phyloP scores from a whole-genome alignment of 352 stramenopile genomes.

The Globisporangium solare region DNA sequence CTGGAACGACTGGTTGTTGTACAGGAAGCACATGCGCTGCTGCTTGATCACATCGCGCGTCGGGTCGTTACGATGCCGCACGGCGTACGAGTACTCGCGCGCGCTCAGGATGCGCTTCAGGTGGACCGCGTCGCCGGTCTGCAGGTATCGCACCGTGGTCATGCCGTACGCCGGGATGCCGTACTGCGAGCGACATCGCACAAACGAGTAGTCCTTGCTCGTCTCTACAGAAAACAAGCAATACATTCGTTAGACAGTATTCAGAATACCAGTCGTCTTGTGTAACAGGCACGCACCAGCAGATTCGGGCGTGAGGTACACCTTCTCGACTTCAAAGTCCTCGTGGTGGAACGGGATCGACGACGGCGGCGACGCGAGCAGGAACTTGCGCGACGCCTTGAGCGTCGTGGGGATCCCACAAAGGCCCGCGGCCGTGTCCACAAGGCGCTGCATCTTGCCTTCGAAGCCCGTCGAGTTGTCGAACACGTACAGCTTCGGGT shows the following conservation, averaged over 20 bases:
- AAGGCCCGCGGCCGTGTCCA: constrained; percentile 65
- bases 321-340: constrained; percentile 85
- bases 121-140: constrained; percentile 76
- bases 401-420: constrained; percentile 76
- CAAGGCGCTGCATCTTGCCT: constrained; percentile 84
- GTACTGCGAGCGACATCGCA: constrained; percentile 80
- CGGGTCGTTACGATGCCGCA: constrained; percentile 67
- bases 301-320: constrained; percentile 75
- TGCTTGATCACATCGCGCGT: constrained; percentile 81
- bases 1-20: constrained; percentile 85
- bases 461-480: constrained; percentile 84
- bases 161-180: constrained; percentile 82
- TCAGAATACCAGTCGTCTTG: no score
- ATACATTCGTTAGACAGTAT: not conserved
- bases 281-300: constrained; percentile 23
- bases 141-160: constrained; percentile 79
- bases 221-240: constrained; percentile 26
- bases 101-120: constrained; percentile 80
- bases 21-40: constrained; percentile 83
- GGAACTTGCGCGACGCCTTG: constrained; percentile 73
- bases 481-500: constrained; percentile 84
- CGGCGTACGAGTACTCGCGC: constrained; percentile 80
- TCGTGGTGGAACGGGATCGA: constrained; percentile 76
- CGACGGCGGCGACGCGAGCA: constrained; percentile 41
- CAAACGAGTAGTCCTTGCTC: constrained; percentile 85